Evolutionary conservation across 2,329 filamentous ascomycete species (phyloP).

Genomic region (Neofusicoccum laricinum): DNA sequence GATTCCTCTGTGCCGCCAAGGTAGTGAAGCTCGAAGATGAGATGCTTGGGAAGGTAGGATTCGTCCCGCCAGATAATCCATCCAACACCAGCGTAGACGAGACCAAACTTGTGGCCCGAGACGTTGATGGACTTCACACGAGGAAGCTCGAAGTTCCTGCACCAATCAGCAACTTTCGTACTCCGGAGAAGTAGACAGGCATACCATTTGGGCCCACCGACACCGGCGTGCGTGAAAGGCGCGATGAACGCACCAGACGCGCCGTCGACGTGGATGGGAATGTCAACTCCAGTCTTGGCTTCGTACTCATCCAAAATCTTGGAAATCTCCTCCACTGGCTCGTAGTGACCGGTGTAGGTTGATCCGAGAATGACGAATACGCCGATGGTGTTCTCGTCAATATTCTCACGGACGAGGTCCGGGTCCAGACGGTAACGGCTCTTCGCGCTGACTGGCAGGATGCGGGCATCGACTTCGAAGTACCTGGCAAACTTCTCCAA

Average conservation of each 20-base stretch:
- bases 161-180: background rate
- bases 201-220: slow-evolving; percentile 58
- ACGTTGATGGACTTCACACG: slow-evolving; percentile 66
- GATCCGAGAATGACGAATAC: slow-evolving; percentile 69
- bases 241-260: slow-evolving; percentile 62
- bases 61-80: slow-evolving; percentile 71
- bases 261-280: slow-evolving; percentile 65
- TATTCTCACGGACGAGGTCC: slow-evolving; percentile 60
- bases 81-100: slow-evolving; percentile 66
- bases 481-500: slow-evolving; percentile 72
- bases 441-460: slow-evolving; percentile 60
- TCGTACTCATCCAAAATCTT: slow-evolving; percentile 63
- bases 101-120: slow-evolving; percentile 61
- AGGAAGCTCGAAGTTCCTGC: slow-evolving; percentile 59
- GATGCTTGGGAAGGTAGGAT: slow-evolving; percentile 61
- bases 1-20: slow-evolving; percentile 69
- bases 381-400: slow-evolving; percentile 77
- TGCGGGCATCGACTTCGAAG: slow-evolving; percentile 69
- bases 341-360: slow-evolving; percentile 72
- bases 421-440: slow-evolving; percentile 63
- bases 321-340: slow-evolving; percentile 67
- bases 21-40: slow-evolving; percentile 70
- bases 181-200: background rate
- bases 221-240: slow-evolving; percentile 57
- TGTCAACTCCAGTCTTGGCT: slow-evolving; percentile 59